Evolutionary conservation across 2,329 filamentous ascomycete genomes (phyloP).

Genomic region (Fusarium sp.): DNA sequence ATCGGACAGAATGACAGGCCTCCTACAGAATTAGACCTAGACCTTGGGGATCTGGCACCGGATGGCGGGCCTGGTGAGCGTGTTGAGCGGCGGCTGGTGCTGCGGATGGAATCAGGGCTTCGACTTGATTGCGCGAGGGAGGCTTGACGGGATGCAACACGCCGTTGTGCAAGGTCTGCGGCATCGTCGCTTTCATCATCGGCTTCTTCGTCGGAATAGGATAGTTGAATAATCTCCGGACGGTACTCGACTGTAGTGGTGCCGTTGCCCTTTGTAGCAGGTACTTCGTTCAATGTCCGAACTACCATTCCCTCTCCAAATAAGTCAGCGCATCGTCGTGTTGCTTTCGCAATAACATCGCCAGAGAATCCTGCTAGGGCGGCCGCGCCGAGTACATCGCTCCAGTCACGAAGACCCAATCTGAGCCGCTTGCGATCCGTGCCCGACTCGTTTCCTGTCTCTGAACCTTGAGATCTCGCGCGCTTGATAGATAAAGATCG

Average conservation of each 20-base stretch:
- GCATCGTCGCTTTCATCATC: slow-evolving; percentile 44
- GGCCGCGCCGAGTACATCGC: slow-evolving; percentile 83
- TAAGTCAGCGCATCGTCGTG: slow-evolving; percentile 77
- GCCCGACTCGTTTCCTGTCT: slow-evolving; percentile 34
- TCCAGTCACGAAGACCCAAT: slow-evolving; percentile 78
- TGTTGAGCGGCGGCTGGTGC: slow-evolving; percentile 39
- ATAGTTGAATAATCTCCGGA: slow-evolving; percentile 45
- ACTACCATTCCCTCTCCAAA: slow-evolving; percentile 80
- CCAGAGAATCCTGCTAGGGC: slow-evolving; percentile 77
- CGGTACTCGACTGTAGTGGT: slow-evolving; percentile 47
- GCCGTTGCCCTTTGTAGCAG: slow-evolving; percentile 38
- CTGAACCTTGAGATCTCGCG: slow-evolving; percentile 28
- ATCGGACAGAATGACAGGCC: slow-evolving; percentile 54
- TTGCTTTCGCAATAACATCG: slow-evolving; percentile 73
- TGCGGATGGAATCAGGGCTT: slow-evolving; percentile 41
- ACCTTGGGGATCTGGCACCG: slow-evolving; percentile 25
- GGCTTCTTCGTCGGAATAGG: slow-evolving; percentile 38
- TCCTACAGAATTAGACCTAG: slow-evolving; percentile 48
- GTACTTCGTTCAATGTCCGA: slow-evolving; percentile 60
- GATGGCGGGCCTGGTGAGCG: slow-evolving; percentile 31
- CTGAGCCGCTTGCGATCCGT: slow-evolving; percentile 46
- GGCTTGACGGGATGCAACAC: slow-evolving; percentile 47
- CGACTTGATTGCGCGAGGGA: slow-evolving; percentile 46
- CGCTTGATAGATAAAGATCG: slow-evolving; percentile 28
- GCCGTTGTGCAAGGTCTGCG: slow-evolving; percentile 46